phyloP scores from a whole-genome alignment of 768 basidiomycete species.

The Russula sp. region DNA sequence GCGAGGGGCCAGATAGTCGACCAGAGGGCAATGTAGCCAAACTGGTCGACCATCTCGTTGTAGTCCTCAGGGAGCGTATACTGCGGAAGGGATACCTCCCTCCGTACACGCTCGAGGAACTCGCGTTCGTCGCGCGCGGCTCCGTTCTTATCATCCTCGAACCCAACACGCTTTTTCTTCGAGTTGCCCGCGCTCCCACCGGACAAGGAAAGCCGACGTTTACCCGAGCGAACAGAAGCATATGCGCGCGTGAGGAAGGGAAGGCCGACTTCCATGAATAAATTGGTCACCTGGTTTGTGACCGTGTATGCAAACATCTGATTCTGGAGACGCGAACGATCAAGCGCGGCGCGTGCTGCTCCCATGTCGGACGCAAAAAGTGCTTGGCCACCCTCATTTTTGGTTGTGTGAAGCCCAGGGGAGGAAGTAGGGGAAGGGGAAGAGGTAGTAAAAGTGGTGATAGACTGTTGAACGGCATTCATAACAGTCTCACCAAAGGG shows the following conservation, averaged over 20 bases:
- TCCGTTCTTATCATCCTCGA: slow-evolving; percentile 62
- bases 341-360: slow-evolving; percentile 54
- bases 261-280: slow-evolving; percentile 74
- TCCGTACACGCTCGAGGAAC: slow-evolving; percentile 75
- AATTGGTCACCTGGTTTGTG: slow-evolving; percentile 80
- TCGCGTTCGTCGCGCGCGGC: slow-evolving; percentile 59
- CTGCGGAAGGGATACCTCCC: slow-evolving; percentile 73
- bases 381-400: slow-evolving; percentile 14
- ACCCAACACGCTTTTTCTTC: slow-evolving; percentile 67
- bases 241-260: slow-evolving; percentile 72
- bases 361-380: slow-evolving; percentile 18
- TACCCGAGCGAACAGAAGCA: slow-evolving; percentile 45
- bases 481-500: slow-evolving; percentile 88
- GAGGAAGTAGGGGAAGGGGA: slow-evolving; percentile 22
- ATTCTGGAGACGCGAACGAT: slow-evolving; percentile 69
- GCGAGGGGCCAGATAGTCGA: slow-evolving; percentile 93
- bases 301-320: slow-evolving; percentile 94
- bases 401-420: slow-evolving; percentile 31
- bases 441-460: slow-evolving; percentile 25
- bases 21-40: slow-evolving; percentile 92
- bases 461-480: slow-evolving; percentile 44
- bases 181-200: slow-evolving; percentile 28
- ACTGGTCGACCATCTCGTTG: slow-evolving; percentile 94
- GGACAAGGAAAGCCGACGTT: slow-evolving; percentile 29
- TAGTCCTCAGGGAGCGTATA: slow-evolving; percentile 87